Evolutionary conservation across 768 basidiomycete species (phyloP), one percentile per base, ranked within the genome.

Genomic region (Termitomyces sp.): DNA sequence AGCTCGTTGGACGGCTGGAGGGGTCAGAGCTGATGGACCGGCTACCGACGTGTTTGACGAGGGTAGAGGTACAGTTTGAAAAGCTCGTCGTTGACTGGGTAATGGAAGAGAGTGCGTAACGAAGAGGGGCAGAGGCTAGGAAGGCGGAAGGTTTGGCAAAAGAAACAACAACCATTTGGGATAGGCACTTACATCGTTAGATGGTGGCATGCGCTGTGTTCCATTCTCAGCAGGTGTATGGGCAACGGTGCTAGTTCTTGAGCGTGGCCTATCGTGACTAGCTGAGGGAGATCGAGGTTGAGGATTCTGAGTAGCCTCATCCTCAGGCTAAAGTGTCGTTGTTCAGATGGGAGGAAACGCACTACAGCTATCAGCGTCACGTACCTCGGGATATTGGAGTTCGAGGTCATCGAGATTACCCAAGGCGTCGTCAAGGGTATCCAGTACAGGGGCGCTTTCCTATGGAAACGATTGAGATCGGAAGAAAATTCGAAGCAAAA

Each of bases 351-450:
- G 18, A 42, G 2, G 7, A 20, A 40, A 12, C 36, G 23, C 20
- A 13, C 16, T 5, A 18, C 15, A 20, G 4, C 12, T 7, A 13
- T 33, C 22, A 16, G n/a, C 27, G 3, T 10, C n/a, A 48, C 38
- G 4, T 42, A 63, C 63, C 54, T 59, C 59, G 9, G 63, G 57
- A 46, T 64, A 62, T 25, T 48, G 40, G 15, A 60, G 43, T 39
- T 59, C 46, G 25, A 56, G 25, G 27, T 52, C 52, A 23, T 55
- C 53, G 29, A 58, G 32, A 53, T 39, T 42, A 20, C 54, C 48
- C n/a, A 47, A 38, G 43, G 52, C 52, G 12, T 53, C 50, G 2
- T 50, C 32, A 3, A 43, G 18, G 7, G 40, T 22, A 22, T 47
- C 56, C 6, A 33, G 25, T 18, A 47, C 3, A 12, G 52, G 22